These are phyloP conservation scores for Neostapfia colusana DNA, from an alignment of 176 grass and related monocot genomes.

Conservation along the genomic window DNA sequence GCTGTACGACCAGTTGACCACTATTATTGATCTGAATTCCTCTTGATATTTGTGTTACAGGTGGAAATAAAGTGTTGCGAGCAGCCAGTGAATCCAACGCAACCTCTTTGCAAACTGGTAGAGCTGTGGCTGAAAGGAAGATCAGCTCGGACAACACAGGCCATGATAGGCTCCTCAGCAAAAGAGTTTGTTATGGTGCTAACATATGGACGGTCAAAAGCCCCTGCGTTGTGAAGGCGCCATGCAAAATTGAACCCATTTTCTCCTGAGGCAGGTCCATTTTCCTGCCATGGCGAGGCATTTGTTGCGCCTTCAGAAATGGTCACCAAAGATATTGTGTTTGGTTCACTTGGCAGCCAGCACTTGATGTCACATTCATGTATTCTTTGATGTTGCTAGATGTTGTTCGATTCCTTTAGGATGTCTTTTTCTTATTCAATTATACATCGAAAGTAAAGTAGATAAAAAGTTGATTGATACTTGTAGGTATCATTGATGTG, in stretches of 20 bases:
- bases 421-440: conserved; percentile 37
- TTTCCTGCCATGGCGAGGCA: conserved; percentile 33
- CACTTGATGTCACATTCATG: conserved; percentile 46
- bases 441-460: conserved; percentile 32
- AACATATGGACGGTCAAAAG: conserved; percentile 54
- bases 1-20: not conserved
- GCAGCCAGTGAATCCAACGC: conserved; percentile 54
- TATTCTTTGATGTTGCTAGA: conserved; percentile 45
- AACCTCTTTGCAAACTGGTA: conserved; percentile 58
- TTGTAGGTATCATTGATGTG: conserved; percentile 43
- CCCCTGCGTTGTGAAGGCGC: conserved; percentile 34
- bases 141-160: conserved; percentile 43
- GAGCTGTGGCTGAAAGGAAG: conserved; percentile 55
- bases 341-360: conserved; percentile 40
- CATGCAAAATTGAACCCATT: conserved; percentile 18
- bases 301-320: conserved; percentile 27
- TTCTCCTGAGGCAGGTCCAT: not conserved
- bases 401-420: conserved; percentile 43
- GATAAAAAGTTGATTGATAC: conserved; percentile 42
- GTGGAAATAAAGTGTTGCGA: conserved; percentile 73
- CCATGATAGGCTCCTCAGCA: conserved; percentile 55
- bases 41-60: conserved; percentile 46
- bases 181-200: conserved; percentile 71
- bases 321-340: conserved; percentile 28
- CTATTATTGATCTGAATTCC: not conserved